Base-by-base conservation (phyloP, 2,329 filamentous ascomycete genomes). In the Apiospora marii region DNA sequence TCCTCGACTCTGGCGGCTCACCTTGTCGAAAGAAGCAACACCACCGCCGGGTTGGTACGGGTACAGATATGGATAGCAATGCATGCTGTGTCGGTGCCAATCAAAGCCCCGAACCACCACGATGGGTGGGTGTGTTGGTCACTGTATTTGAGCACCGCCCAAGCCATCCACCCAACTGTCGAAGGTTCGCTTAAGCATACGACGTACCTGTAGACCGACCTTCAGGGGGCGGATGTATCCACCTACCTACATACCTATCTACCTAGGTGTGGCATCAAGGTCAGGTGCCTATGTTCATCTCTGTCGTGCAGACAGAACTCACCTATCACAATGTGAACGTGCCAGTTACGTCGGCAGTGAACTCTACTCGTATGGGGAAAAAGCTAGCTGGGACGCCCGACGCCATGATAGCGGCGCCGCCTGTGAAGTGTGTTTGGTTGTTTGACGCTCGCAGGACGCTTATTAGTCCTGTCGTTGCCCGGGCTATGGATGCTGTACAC, bases 151-250 rank as follows among this genome's bases (percentile, higher is more conserved):
- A 61, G 34, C 53, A 61, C 53, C 30, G 30, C 53, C 44, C 22
- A 41, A 10, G 37, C 37, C 37, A 41, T 41, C 37, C 22, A 12
- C 37, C 19, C 30, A 37, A 13, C 30, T 37, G 58, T 64, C 58
- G 58, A 64, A 64, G 58, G 58, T 24, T 64, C 58, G 58, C 58
- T 64, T 64, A 64, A 64, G 58, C 58, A 34, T 64, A 10, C 37
- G 7, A 41, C 37, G 13, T 4, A 51, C 27, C 3, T 43, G 41
- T 43, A 53, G 49, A 53, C 30, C 30, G 34, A 41, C 37, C 37
- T 41, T 10, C 58, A 64, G 58, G 49, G 58, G 58, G 53, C 19
- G 51, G 24, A 30, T 58, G 58, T 61, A 64, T 30, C 19, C 51
- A 30, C 24, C 24, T 30, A 58, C 27, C n/a, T 61, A 22, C 19